A percentile compares a stretch with the other conserved stretches of the same genome.
phyloP scores from a whole-genome alignment of 306 rosid genomes.

The Arachis hypogaea region DNA sequence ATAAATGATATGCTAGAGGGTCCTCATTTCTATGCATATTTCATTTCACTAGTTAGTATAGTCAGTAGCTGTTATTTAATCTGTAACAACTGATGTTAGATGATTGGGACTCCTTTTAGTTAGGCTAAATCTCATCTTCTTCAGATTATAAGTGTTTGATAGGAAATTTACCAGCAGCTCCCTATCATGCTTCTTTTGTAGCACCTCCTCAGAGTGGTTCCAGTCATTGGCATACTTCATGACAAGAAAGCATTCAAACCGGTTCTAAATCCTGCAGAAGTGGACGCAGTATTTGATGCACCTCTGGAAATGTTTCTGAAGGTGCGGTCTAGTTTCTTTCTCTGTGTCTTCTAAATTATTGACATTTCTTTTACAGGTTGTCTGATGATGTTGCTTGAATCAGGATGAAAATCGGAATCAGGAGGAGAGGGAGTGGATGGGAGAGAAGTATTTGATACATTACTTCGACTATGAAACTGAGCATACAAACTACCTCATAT shows the following conservation, averaged over 20 bases:
- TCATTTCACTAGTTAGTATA: conserved; percentile 17
- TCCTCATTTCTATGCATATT: conserved; percentile 9
- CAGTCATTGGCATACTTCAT: conserved; percentile 81
- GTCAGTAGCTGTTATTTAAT: not conserved
- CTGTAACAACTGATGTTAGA: not conserved
- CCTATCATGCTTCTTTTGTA: conserved; percentile 45
- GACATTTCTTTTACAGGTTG: conserved; percentile 6
- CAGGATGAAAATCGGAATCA: conserved; percentile 84
- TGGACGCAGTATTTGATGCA: conserved; percentile 86
- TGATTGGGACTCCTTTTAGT: conserved; percentile 5
- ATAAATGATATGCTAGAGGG: conserved; percentile 6
- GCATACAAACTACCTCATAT: conserved; percentile 64
- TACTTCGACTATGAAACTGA: conserved; percentile 69
- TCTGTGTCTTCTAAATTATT: not conserved
- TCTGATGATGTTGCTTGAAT: conserved; percentile 36
- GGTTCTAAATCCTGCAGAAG: conserved; percentile 76
- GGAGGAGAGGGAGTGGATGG: conserved; percentile 95
- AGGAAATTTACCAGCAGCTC: conserved; percentile 7
- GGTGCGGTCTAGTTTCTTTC: conserved; percentile 49
- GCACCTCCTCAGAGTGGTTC: conserved; percentile 92
- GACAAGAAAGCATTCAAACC: conserved; percentile 79
- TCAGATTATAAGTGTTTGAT: conserved; percentile 11
- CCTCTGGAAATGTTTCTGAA: conserved; percentile 95
- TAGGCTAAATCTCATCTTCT: conserved; percentile 29
- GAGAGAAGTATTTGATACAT: conserved; percentile 78